Percentiles rank a stretch among this genome's conserved stretches.
These are phyloP conservation scores for Millerozyma acaciae DNA, from an alignment of 805 yeast species.

Conservation along the genomic window DNA sequence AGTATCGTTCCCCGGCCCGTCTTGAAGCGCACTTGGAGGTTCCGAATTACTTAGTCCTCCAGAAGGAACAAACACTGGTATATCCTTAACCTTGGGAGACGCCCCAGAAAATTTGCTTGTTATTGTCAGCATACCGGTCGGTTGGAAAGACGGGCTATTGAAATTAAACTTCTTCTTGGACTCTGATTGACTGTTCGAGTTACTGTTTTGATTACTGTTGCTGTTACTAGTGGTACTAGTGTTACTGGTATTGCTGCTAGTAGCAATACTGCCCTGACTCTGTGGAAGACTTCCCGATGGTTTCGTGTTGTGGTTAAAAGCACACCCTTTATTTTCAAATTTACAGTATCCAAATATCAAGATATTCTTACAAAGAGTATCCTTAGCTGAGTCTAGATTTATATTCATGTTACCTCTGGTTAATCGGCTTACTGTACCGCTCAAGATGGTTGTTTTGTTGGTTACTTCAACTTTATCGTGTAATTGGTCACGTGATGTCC, in stretches of 20 bases:
- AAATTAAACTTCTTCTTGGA: slow-evolving; percentile 33
- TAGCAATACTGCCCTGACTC: slow-evolving; percentile 6
- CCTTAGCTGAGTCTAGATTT: slow-evolving; percentile 59
- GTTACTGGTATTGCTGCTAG: slow-evolving; percentile 4
- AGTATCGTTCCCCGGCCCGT: slow-evolving; percentile 1
- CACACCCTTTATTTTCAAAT: slow-evolving; percentile 83
- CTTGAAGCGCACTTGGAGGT: neutral
- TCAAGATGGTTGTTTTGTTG: too few relatives aligned
- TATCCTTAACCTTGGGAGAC: slow-evolving; percentile 47
- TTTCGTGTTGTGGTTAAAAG: slow-evolving; percentile 62
- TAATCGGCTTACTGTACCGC: neutral
- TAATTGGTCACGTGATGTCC: too few relatives aligned
- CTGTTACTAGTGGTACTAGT: slow-evolving; percentile 4
- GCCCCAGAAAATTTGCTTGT: slow-evolving; percentile 38
- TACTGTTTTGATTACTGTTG: slow-evolving; percentile 6
- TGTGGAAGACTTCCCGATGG: slow-evolving; percentile 4
- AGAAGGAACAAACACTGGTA: slow-evolving; percentile 50
- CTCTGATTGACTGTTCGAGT: slow-evolving; percentile 17
- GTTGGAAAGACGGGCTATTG: slow-evolving; percentile 43
- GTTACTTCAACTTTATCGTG: too few relatives aligned
- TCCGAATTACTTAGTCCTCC: slow-evolving; percentile 7
- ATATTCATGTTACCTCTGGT: slow-evolving; percentile 20
- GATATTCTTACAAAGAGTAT: slow-evolving; percentile 78
- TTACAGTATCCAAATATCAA: slow-evolving; percentile 86
- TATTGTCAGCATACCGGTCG: slow-evolving; percentile 26